Percentiles rank a stretch among this genome's conserved stretches.
These are phyloP conservation scores for Ogataea nakhonphanomensis DNA, from an alignment of 805 yeast species.

Conservation along the genomic window DNA sequence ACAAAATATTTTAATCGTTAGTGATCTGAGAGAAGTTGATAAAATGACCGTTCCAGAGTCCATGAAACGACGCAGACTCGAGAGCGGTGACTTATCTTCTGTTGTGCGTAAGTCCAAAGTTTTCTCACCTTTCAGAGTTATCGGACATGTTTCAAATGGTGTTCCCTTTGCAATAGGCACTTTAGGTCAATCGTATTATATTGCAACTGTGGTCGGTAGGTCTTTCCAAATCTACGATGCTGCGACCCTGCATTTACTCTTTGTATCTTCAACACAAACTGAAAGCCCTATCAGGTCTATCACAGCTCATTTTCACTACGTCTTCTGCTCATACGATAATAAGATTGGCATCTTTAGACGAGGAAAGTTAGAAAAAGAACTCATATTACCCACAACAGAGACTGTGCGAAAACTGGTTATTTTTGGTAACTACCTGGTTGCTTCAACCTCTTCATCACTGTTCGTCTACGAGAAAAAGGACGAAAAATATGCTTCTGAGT, in stretches of 20 bases:
- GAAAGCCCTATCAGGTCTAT: conserved; percentile 64
- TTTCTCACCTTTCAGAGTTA: conserved; percentile 79
- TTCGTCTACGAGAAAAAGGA: conserved; percentile 33
- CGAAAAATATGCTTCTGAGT: conserved; percentile 52
- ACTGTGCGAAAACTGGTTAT: conserved; percentile 48
- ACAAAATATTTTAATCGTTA: conserved; percentile 5
- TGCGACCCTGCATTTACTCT: conserved; percentile 75
- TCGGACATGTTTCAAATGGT: conserved; percentile 87
- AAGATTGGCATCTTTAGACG: conserved; percentile 76
- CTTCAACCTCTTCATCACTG: conserved; percentile 38
- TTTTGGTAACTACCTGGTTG: conserved; percentile 79
- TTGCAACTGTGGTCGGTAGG: conserved; percentile 85
- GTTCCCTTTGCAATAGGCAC: conserved; percentile 86
- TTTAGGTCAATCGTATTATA: conserved; percentile 80
- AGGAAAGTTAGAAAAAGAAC: conserved; percentile 58
- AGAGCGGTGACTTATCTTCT: neutral
- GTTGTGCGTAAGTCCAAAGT: conserved; percentile 45
- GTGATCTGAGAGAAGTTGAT: neutral
- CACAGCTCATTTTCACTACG: conserved; percentile 78
- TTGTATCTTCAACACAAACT: conserved; percentile 81
- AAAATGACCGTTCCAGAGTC: conserved; percentile 9
- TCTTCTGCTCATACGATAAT: conserved; percentile 72
- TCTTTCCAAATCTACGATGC: conserved; percentile 93
- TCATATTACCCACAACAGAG: conserved; percentile 30
- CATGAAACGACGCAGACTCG: conserved; percentile 13